These are phyloP conservation scores for Fagopyrum homotropicum DNA, from an alignment of 148 eudicot genomes.

Conservation along the genomic window DNA sequence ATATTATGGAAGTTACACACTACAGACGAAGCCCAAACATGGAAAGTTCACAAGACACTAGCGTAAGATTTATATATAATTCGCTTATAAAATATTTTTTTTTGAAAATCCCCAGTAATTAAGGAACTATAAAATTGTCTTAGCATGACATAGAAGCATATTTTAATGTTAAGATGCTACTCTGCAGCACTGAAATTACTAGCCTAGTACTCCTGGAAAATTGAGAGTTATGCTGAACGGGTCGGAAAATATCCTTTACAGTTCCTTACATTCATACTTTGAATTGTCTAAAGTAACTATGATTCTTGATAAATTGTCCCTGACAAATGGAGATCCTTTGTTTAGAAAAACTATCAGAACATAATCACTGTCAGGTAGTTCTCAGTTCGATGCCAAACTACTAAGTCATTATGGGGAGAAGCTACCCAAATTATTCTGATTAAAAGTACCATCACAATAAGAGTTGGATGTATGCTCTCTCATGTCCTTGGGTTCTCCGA, in stretches of 20 bases:
- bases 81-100: neutral
- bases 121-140: neutral
- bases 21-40: slow-evolving; percentile 57
- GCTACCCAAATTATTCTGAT: too few species aligned
- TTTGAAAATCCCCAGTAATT: neutral
- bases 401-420: too few species aligned
- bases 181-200: too few species aligned
- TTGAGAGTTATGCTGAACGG: neutral
- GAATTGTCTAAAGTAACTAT: neutral
- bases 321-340: neutral
- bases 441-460: too few species aligned
- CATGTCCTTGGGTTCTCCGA: too few species aligned
- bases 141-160: neutral
- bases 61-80: slow-evolving; percentile 45
- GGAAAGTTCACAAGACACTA: slow-evolving; percentile 87
- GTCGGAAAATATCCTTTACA: neutral
- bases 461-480: too few species aligned
- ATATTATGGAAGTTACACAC: slow-evolving; percentile 71
- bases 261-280: neutral
- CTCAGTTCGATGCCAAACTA: too few species aligned
- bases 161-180: too few species aligned
- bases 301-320: neutral
- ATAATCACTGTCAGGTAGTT: neutral
- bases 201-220: too few species aligned
- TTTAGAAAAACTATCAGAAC: neutral